These are phyloP conservation scores for Rhododendron griersonianum DNA, from an alignment of 148 eudicot species.

Conservation along the genomic window DNA sequence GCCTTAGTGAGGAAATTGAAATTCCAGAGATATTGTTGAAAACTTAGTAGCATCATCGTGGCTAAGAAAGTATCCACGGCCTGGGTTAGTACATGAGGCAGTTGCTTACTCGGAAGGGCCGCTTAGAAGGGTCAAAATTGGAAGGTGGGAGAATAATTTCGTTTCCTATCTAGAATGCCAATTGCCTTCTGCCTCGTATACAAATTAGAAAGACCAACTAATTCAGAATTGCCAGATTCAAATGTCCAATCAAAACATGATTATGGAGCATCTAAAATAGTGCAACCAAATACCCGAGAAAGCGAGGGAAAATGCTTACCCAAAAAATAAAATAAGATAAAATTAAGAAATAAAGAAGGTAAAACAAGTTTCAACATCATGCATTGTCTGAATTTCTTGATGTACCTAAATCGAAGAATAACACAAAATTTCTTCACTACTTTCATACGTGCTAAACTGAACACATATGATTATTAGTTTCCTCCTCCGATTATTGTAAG, in stretches of 20 bases:
- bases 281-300: background rate
- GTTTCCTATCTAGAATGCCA: background rate
- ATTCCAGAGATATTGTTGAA: background rate
- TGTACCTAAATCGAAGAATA: background rate
- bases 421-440: background rate
- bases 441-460: background rate
- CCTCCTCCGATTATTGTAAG: background rate
- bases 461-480: background rate
- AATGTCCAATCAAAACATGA: background rate
- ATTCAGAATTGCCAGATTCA: background rate
- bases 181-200: background rate
- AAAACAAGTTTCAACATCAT: background rate
- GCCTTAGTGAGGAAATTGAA: background rate
- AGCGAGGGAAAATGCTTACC: background rate
- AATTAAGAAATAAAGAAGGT: background rate
- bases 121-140: background rate
- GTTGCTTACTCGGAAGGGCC: background rate
- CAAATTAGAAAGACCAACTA: background rate
- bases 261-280: background rate
- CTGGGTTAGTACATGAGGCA: background rate
- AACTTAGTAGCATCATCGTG: background rate
- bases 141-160: background rate
- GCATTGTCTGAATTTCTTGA: background rate
- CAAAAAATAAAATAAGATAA: background rate
- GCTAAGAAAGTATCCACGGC: background rate